Percentiles rank a stretch among this genome's conserved stretches.
Conservation (phyloP, 805 yeast genomes). For the Schizosaccharomyces cryophilus region DNA sequence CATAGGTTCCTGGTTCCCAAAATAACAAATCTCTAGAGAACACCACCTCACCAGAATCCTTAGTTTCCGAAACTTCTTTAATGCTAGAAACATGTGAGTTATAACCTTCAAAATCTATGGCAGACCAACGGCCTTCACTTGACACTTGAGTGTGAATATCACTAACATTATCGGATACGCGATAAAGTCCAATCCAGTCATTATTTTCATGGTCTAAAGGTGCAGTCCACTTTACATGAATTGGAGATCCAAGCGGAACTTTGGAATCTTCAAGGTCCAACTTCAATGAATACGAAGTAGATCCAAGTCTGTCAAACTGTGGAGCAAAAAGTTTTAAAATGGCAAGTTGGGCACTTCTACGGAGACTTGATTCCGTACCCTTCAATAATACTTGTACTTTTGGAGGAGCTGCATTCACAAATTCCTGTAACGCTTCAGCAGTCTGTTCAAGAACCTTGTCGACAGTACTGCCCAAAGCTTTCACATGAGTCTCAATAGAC, state of each 20-base stretch:
- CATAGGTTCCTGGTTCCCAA: constrained; percentile 50
- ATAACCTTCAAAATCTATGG: constrained; percentile 18
- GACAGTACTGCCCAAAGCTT: constrained; percentile 14
- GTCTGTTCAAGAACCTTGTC: constrained; percentile 18
- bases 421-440: constrained; percentile 23
- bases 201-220: constrained; percentile 24
- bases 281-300: not conserved
- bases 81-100: constrained; percentile 11
- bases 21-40: constrained; percentile 27
- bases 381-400: not conserved
- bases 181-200: constrained; percentile 64
- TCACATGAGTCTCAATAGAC: constrained; percentile 9
- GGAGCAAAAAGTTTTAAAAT: not conserved
- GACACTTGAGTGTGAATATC: constrained; percentile 32
- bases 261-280: constrained; percentile 5
- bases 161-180: constrained; percentile 32
- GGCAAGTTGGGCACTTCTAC: not conserved
- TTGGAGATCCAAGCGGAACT: constrained; percentile 27
- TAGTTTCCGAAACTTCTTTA: constrained; percentile 3
- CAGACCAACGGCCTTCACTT: constrained; percentile 43
- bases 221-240: constrained; percentile 29
- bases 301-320: not conserved
- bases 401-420: constrained; percentile 11
- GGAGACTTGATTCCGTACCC: not conserved
- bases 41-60: constrained; percentile 21